Conservation (phyloP, 2,329 filamentous ascomycete species). For the Colletotrichum theobromicola region DNA sequence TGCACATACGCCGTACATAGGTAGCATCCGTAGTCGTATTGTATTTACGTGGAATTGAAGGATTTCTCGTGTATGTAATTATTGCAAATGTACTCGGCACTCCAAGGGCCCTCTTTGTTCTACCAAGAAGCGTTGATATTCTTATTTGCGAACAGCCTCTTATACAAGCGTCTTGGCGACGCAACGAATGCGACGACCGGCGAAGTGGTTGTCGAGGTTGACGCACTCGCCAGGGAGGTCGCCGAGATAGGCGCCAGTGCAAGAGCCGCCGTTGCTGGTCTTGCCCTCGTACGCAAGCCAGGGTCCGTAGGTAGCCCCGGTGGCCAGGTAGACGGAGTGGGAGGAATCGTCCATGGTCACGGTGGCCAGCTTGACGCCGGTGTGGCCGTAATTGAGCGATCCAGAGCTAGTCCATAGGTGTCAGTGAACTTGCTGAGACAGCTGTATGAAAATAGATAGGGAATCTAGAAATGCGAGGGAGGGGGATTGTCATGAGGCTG, state of each 20-base stretch:
- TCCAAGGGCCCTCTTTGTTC: fast-evolving
- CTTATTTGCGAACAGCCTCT: neutral
- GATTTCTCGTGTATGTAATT: neutral
- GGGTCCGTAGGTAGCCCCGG: neutral
- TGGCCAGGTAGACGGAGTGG: neutral
- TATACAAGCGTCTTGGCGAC: neutral
- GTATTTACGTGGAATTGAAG: neutral
- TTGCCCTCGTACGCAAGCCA: neutral
- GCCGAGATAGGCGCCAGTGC: neutral
- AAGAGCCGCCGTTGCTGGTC: neutral
- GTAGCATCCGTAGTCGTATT: neutral
- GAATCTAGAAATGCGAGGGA: neutral
- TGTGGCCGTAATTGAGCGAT: neutral
- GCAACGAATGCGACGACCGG: neutral
- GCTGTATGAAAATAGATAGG: neutral
- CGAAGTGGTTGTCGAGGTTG: neutral
- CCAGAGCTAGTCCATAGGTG: neutral
- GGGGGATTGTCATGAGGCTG: neutral
- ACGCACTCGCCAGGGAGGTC: neutral
- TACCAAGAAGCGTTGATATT: neutral
- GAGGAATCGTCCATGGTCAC: neutral
- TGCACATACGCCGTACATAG: neutral
- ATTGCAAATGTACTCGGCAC: neutral
- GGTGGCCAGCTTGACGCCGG: neutral
- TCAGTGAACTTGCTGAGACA: neutral